Evolutionary conservation across 192 early-diverging fungal species (phyloP).

Genomic region (Coemansia reversa): DNA sequence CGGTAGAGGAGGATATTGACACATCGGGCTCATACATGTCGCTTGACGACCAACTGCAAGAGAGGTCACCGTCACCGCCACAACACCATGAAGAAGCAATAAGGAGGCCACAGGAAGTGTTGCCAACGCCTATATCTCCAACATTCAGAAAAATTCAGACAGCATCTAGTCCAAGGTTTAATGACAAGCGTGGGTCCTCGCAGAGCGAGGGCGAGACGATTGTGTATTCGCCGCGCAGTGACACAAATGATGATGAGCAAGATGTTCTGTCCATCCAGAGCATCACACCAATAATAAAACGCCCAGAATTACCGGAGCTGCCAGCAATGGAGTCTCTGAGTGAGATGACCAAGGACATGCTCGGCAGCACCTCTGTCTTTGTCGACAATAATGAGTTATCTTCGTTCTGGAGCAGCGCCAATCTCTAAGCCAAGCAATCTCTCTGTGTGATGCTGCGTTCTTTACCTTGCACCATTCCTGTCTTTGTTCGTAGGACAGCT

Average conservation of each 20-base stretch:
- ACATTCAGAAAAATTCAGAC: neutral
- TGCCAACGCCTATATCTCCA: neutral
- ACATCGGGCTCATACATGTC: slow-evolving; percentile 13
- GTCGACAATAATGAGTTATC: slow-evolving; percentile 26
- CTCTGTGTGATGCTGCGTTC: neutral
- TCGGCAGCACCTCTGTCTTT: slow-evolving; percentile 20
- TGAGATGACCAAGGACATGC: slow-evolving; percentile 39
- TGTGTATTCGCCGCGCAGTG: slow-evolving; percentile 39
- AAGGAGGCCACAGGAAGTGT: neutral
- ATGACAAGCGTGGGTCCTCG: slow-evolving; percentile 48
- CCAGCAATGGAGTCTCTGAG: slow-evolving; percentile 35
- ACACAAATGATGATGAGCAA: neutral
- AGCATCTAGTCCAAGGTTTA: slow-evolving; percentile 7
- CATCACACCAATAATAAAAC: slow-evolving; percentile 8
- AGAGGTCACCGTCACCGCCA: neutral
- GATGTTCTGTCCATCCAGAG: slow-evolving; percentile 7
- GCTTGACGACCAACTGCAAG: slow-evolving; percentile 6
- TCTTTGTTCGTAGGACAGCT: neutral
- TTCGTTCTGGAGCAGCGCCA: slow-evolving; percentile 19
- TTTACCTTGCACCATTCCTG: neutral
- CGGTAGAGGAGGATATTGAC: slow-evolving; percentile 2
- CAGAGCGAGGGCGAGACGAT: slow-evolving; percentile 53
- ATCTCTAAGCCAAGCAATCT: slow-evolving; percentile 4
- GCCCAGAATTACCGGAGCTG: slow-evolving; percentile 25
- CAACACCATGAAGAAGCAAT: neutral